Conservation (phyloP, 2,329 filamentous ascomycete species). For the Akanthomyces muscarius region DNA sequence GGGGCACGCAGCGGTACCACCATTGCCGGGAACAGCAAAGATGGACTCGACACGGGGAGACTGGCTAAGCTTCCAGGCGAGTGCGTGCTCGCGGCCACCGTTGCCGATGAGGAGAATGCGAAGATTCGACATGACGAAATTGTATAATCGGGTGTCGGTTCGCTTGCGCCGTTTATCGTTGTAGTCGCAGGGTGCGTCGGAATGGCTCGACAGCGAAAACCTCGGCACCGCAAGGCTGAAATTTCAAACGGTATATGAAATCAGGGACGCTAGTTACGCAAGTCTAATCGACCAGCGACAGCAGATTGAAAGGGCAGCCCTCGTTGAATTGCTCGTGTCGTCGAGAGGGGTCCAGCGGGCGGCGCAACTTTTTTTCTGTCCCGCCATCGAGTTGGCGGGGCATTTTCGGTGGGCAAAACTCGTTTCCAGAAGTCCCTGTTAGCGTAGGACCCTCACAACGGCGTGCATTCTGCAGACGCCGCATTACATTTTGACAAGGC, state of each 20-base stretch:
- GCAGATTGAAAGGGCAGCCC: background rate
- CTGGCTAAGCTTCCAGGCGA: constrained; percentile 90
- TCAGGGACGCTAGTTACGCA: background rate
- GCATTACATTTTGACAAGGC: no score
- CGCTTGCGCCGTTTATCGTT: background rate
- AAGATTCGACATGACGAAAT: constrained; percentile 38
- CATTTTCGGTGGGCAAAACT: background rate
- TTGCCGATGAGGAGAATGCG: constrained; percentile 85
- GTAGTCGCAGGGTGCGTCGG: background rate
- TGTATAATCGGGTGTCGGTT: constrained; percentile 2
- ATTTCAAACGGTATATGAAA: background rate
- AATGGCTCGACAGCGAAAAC: background rate
- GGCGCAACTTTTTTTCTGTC: constrained; percentile 4
- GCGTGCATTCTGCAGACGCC: no score
- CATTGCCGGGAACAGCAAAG: constrained; percentile 76
- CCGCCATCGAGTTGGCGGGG: constrained; percentile 5
- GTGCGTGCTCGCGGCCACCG: constrained; percentile 88
- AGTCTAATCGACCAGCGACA: constrained; percentile 5
- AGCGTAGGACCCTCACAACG: no score
- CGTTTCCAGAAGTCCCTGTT: no score
- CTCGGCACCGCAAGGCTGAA: background rate
- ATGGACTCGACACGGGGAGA: constrained; percentile 76
- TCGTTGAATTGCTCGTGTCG: background rate
- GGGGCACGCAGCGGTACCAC: constrained; percentile 68
- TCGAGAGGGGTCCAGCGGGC: background rate